Evolutionary conservation across 1,284 basidiomycete species (phyloP).

Genomic region (Cystobasidium slooffiae): DNA sequence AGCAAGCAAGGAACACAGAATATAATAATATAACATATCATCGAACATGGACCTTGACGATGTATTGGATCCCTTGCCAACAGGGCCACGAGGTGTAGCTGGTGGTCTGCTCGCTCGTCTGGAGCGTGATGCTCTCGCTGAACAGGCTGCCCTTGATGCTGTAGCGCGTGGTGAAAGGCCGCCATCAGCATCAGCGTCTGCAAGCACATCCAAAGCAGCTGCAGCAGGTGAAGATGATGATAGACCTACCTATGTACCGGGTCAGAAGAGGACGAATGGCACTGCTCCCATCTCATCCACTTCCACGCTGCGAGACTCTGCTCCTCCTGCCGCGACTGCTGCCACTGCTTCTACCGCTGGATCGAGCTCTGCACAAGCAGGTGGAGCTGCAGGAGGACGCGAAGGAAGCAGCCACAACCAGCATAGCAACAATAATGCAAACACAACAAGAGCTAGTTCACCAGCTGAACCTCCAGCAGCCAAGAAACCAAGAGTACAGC

Average conservation of each 20-base stretch:
- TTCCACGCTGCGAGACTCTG: not conserved
- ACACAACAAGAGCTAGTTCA: not conserved
- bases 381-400: not conserved
- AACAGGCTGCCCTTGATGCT: slow-evolving; percentile 24
- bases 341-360: not conserved
- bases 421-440: slow-evolving; percentile 2
- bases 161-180: not conserved
- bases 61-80: slow-evolving; percentile 3
- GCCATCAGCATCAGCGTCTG: not conserved
- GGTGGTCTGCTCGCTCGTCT: slow-evolving; percentile 33
- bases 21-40: not conserved
- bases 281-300: not conserved
- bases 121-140: slow-evolving; percentile 25
- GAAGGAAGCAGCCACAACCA: slow-evolving; percentile 1
- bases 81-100: slow-evolving; percentile 28
- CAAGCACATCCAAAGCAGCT: not conserved
- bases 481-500: slow-evolving; percentile 36
- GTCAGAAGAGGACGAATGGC: slow-evolving; percentile 2
- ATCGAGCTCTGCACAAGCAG: not conserved
- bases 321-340: not conserved
- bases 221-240: not conserved
- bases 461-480: slow-evolving; percentile 6
- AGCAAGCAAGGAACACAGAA: not conserved
- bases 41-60: slow-evolving; percentile 29
- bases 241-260: slow-evolving; percentile 36